Evolutionary conservation across 352 stramenopile species (phyloP), one percentile per base, ranked within the genome.

Genomic region (Aphanomyces cochlioides): DNA sequence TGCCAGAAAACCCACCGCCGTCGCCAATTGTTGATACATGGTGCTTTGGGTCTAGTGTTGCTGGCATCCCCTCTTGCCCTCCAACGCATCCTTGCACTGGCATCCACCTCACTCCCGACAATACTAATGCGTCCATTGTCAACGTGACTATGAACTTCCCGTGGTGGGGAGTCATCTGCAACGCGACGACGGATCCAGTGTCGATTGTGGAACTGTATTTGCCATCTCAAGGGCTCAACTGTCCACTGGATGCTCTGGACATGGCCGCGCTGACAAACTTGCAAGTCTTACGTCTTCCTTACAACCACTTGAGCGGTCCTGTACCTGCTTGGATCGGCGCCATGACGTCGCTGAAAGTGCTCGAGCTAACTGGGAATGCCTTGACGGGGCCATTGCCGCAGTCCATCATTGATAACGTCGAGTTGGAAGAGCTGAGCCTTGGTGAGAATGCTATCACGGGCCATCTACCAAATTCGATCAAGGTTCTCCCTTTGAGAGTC

Each of bases 1-100:
- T 28, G 28, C 28, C 28, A 28, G 13, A 1, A 1, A 19, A 7
- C 15, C 8, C 19, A 0, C 7, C 50, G 8, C 13, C 50, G 3
- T 58, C 50, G 15, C 17, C 17, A 1, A 1, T 58, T 21, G 7
- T 58, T 19, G 50, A 57, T 8, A 69, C 63, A 1, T 69, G 63
- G 63, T 69, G 63, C 38, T 37, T 38, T 28, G 63, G 63, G 6
- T 37, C 36, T 7, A n/a, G 38, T 13, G 19, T 40, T 15, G 12
- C 60, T 12, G 7, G 7, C 39, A 47, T 21, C 28, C 5, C 10
- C 15, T 41, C 47, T 21, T 19, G 43, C 50, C n/a, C 28, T 5
- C 17, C 47, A 6, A 69, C 63, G 10, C 63, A 69, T 36, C 63
- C 63, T 6, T 69, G 63, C 45, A 69, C 63, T 6, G 63, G 63